These are phyloP conservation scores for Lichtheimia ramosa DNA, from an alignment of 371 early-diverging fungal genomes.

Conservation along the genomic window DNA sequence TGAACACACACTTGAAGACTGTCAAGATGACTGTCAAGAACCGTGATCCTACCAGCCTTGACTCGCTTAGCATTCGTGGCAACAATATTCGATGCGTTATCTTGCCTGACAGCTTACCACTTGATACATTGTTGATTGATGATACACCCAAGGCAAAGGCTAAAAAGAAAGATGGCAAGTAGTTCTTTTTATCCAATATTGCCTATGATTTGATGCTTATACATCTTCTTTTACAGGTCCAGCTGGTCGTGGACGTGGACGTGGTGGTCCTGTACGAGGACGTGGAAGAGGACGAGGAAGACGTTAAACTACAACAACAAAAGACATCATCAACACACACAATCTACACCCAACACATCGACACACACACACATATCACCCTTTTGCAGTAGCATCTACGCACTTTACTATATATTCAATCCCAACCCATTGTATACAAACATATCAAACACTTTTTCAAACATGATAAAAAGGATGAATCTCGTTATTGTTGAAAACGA, in stretches of 20 bases:
- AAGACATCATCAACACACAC: background rate
- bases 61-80: slow-evolving; percentile 91
- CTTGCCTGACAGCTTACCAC: slow-evolving; percentile 91
- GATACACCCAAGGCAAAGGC: slow-evolving; percentile 92
- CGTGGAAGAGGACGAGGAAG: slow-evolving; percentile 47
- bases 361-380: too few relatives aligned
- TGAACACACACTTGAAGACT: slow-evolving; percentile 98
- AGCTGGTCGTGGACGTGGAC: slow-evolving; percentile 60
- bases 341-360: too few relatives aligned
- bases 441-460: too few relatives aligned
- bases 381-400: too few relatives aligned
- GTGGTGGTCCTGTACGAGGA: slow-evolving; percentile 62
- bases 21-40: slow-evolving; percentile 97
- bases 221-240: slow-evolving; percentile 12
- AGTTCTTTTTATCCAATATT: background rate
- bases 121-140: slow-evolving; percentile 95
- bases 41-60: slow-evolving; percentile 88
- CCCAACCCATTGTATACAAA: too few relatives aligned
- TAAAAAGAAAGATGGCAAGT: slow-evolving; percentile 61
- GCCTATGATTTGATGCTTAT: background rate
- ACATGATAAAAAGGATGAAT: too few relatives aligned
- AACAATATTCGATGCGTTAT: slow-evolving; percentile 95
- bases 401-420: too few relatives aligned
- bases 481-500: too few relatives aligned
- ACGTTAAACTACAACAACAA: slow-evolving; percentile 19